Evolutionary conservation across 1,284 basidiomycete species (phyloP).

Genomic region (Dichomitus squalens): DNA sequence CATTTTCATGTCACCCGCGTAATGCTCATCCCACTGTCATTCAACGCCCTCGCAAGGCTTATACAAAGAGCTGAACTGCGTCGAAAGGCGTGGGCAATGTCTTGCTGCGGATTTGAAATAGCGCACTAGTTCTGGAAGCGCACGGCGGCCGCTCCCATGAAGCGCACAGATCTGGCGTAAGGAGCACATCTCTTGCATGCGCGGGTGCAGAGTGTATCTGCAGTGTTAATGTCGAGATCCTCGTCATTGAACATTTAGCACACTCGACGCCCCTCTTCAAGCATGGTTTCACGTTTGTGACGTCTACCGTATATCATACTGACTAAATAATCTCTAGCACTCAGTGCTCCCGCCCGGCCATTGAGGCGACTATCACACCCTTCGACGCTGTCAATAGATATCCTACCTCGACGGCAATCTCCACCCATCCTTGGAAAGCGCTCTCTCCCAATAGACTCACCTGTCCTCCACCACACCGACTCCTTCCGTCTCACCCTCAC

Average conservation of each 20-base stretch:
- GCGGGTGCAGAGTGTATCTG: no score
- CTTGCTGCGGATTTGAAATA: not conserved
- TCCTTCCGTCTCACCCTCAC: slow-evolving; percentile 65
- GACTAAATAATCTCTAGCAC: slow-evolving; percentile 4
- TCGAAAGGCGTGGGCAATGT: not conserved
- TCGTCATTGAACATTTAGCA: no score
- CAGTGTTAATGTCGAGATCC: no score
- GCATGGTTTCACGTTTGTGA: no score
- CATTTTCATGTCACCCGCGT: no score
- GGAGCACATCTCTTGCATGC: no score
- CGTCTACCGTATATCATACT: not conserved
- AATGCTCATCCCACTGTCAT: no score
- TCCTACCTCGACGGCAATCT: slow-evolving; percentile 56
- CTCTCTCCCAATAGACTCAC: slow-evolving; percentile 35
- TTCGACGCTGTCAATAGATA: slow-evolving; percentile 61
- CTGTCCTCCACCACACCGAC: slow-evolving; percentile 59
- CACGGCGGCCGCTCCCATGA: not conserved
- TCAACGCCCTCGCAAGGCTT: no score
- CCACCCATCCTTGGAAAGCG: slow-evolving; percentile 39
- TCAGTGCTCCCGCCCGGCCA: slow-evolving; percentile 52
- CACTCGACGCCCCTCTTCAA: no score
- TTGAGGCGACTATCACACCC: slow-evolving; percentile 62
- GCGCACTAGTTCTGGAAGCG: not conserved
- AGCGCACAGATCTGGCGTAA: not conserved
- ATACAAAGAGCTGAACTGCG: no score